Base-by-base conservation (phyloP, 2,329 filamentous ascomycete species). In the Akanthomyces uredinophilus region DNA sequence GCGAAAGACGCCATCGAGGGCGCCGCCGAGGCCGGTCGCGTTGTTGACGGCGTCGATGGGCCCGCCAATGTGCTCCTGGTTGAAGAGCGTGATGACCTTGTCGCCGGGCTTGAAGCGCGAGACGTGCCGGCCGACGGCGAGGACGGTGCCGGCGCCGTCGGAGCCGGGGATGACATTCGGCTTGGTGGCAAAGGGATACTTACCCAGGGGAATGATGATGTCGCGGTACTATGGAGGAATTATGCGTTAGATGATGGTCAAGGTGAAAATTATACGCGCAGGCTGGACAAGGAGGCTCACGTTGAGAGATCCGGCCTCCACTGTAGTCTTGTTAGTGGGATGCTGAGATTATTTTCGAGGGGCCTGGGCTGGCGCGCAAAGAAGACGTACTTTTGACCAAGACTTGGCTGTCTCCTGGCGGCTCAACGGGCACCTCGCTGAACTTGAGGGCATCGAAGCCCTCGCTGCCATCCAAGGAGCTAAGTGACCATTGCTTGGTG, bases 351-450 rank as follows among this genome's bases (percentile, higher is more conserved):
- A 35, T 27, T 14, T 20, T 4, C 10, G 8, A 5, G n/a, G 27
- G 27, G 24, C 32, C 5, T 37, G 11, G 1, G 4, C 14, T 8
- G 13, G 18, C 16, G 32, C 13, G 10, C 11, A n/a, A n/a, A 18
- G 24, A 10, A n/a, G 22, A 44, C 72, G 41, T 61, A 75, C 74
- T 60, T 73, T 88, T 89, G 67, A 93, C 85, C 39, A 93, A 80
- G 6, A 92, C 88, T 29, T 93, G 86, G 64, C 83, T 83, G 60
- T 91, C 88, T 52, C 88, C 88, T 1, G 88, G 70, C 66, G 84
- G 74, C 16, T 87, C 86, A 3, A 91, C 69, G 1, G 80, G 79
- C 53, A 82, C 75, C 66, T 85, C 79, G 63, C 81, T 75, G 67
- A 83, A 82, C 68, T 79, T 73, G 44, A 92, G 78, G 47, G 78